phyloP scores from a whole-genome alignment of 495 filamentous ascomycete genomes.

The Talaromyces trachyspermus region DNA sequence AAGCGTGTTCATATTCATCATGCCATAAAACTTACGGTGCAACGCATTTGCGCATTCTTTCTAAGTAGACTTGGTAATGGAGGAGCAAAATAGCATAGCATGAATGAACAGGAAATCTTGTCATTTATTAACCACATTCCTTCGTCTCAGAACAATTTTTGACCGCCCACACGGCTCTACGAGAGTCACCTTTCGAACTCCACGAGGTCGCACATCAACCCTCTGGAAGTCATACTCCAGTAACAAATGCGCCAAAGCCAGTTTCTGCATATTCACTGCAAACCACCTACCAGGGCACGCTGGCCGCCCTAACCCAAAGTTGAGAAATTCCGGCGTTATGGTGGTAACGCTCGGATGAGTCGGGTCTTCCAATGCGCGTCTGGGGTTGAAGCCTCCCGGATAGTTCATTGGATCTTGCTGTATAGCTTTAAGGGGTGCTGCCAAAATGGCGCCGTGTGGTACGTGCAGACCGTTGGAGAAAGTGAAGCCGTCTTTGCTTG shows the following conservation, averaged over 20 bases:
- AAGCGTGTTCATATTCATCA: too few species aligned
- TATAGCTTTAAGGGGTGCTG: not conserved
- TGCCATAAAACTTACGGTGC: too few species aligned
- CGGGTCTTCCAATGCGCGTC: not conserved
- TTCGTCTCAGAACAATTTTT: not conserved
- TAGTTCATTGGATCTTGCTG: not conserved
- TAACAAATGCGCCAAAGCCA: slow-evolving; percentile 42
- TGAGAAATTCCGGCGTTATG: slow-evolving; percentile 26
- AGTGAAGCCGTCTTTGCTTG: not conserved
- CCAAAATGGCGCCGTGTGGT: not conserved
- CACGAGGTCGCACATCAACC: not conserved
- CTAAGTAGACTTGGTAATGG: too few species aligned
- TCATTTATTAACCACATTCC: not conserved
- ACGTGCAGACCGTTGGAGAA: not conserved
- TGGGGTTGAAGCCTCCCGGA: not conserved
- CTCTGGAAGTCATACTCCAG: slow-evolving; percentile 47
- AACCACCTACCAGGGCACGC: slow-evolving; percentile 50
- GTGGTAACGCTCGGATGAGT: slow-evolving; percentile 22
- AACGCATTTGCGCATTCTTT: too few species aligned
- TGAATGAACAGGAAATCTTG: not conserved
- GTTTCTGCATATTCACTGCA: slow-evolving; percentile 42
- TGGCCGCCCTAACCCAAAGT: slow-evolving; percentile 41
- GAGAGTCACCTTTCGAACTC: slow-evolving; percentile 2
- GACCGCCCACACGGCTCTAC: slow-evolving; percentile 1
- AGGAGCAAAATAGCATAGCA: not conserved